Evolutionary conservation across 306 rosid species (phyloP), one percentile per base, ranked within the genome.

Genomic region (Quercus rubra): DNA sequence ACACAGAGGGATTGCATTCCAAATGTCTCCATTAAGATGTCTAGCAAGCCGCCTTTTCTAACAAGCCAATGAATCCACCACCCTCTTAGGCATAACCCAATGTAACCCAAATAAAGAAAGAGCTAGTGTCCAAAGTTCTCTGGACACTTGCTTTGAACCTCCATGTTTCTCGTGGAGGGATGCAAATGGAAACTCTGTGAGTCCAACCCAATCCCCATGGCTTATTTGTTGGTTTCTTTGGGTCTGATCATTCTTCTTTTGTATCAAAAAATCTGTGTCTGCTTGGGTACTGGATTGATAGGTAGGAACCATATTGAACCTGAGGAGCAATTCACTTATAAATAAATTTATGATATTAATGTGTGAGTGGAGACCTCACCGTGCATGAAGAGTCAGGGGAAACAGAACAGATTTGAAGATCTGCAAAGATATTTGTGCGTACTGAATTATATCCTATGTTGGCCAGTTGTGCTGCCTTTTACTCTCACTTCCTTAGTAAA

Each of bases 351-450:
- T 41, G 8, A 41, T 41, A 41, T 41, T 41, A 41, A 7, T 41
- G 46, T 41, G 46, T 41, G 3, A 8, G 46, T 63, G 28, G 23
- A 20, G 64, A 10, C 7, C 64, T 43, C 49, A 74, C 64, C 49
- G 55, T 74, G 28, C 51, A 14, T 74, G 58, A 74, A 77, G 74
- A 46, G 46, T 68, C 70, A 69, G 76, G 71, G 73, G 20, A 55
- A 75, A 43, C 5, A 72, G 21, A 17, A 46, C 43, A 20, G 64
- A 58, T 31, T 57, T 35, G 35, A 55, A 35, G 75, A 35, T n/a
- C 70, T 71, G 9, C 71, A 7, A 31, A 66, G 19, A 30, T 12
- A 11, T 21, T 66, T 31, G 5, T 31, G 71, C 23, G 30, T 7
- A 30, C 71, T 18, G 35, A 66, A 66, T 64, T 30, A 9, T 30